Evolutionary conservation across 2,329 filamentous ascomycete species (phyloP).

Genomic region (Ceratocystis cubensis): DNA sequence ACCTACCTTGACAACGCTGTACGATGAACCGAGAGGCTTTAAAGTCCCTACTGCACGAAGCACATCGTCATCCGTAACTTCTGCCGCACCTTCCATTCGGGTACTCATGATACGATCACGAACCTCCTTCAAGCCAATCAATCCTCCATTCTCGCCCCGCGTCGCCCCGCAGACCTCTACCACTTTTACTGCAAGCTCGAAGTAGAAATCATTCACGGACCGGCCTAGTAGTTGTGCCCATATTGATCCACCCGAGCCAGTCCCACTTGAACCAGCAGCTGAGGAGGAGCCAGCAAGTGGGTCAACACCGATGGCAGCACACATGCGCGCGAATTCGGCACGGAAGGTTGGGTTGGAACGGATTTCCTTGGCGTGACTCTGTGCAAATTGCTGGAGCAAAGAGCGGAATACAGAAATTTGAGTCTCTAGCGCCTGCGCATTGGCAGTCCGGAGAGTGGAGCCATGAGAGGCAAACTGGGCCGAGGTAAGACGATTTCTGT

Average conservation of each 20-base stretch:
- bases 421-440: constrained; percentile 75
- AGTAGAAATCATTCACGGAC: constrained; percentile 96
- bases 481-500: constrained; percentile 68
- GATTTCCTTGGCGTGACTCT: constrained; percentile 91
- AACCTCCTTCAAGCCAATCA: constrained; percentile 76
- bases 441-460: constrained; percentile 67
- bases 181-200: constrained; percentile 88
- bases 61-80: constrained; percentile 86
- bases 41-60: constrained; percentile 78
- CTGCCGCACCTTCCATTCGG: constrained; percentile 61
- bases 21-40: constrained; percentile 75
- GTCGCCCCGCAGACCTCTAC: constrained; percentile 86
- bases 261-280: constrained; percentile 28
- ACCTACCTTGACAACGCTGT: constrained; percentile 73
- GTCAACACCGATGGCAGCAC: constrained; percentile 89
- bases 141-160: constrained; percentile 77
- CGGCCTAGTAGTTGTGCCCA: constrained; percentile 89
- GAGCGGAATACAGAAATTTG: constrained; percentile 95
- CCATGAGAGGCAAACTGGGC: constrained; percentile 88
- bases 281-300: constrained; percentile 52
- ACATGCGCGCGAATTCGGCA: constrained; percentile 97
- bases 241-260: constrained; percentile 50
- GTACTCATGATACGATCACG: constrained; percentile 60
- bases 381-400: constrained; percentile 84
- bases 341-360: constrained; percentile 90